Evolutionary conservation across 176 grass and related monocot species (phyloP).

Genomic region (Chloris gayana): DNA sequence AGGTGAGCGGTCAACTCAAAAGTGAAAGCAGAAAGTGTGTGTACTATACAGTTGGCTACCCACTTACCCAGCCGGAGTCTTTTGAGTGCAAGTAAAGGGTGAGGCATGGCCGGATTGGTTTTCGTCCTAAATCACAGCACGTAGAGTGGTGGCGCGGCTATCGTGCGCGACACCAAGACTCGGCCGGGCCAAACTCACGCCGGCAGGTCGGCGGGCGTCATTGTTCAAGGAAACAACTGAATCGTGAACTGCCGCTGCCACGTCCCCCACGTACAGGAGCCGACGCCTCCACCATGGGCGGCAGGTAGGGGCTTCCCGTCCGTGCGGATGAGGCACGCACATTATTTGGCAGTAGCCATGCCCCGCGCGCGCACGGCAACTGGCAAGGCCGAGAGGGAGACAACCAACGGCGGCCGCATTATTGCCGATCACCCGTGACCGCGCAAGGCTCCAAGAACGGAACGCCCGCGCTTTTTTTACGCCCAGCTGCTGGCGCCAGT

Average conservation of each 20-base stretch:
- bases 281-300: no score
- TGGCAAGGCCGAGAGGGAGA: not conserved
- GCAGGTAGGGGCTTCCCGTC: no score
- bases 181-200: no score
- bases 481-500: not conserved
- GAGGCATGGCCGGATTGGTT: no score
- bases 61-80: not conserved
- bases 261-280: no score
- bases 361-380: not conserved
- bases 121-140: no score
- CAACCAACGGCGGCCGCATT: conserved; percentile 8
- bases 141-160: no score
- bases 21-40: not conserved
- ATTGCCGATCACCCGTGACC: conserved; percentile 17
- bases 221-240: not conserved
- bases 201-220: no score
- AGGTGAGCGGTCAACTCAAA: not conserved
- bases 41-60: not conserved
- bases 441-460: not conserved
- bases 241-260: not conserved
- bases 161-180: no score
- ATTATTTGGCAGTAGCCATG: no score
- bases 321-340: no score
- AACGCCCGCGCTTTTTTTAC: not conserved
- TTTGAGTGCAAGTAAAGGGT: no score